phyloP scores from a whole-genome alignment of 176 grass and related monocot species.

The Pharus latifolius region DNA sequence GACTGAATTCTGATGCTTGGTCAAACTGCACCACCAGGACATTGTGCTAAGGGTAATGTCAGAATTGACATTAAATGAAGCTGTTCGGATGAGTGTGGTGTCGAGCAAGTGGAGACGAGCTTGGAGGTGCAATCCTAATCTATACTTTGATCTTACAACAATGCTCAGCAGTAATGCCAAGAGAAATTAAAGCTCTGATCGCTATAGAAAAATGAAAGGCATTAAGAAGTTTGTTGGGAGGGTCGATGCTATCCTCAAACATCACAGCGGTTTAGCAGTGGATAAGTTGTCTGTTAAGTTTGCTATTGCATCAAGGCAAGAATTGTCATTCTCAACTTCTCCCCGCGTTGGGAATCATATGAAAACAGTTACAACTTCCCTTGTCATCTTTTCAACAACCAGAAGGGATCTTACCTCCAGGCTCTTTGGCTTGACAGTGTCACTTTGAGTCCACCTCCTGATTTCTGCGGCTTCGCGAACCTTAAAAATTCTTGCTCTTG shows the following conservation, averaged over 20 bases:
- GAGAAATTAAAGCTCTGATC: not conserved
- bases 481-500: constrained; percentile 3
- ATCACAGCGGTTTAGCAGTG: not conserved
- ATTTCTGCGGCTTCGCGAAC: constrained; percentile 5
- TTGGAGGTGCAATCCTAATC: constrained; percentile 9
- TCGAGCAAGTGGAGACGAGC: not conserved
- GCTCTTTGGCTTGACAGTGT: not conserved
- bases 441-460: not conserved
- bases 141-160: not conserved
- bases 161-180: not conserved
- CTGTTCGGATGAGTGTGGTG: not conserved
- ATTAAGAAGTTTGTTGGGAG: not conserved
- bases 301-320: constrained; percentile 11
- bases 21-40: not conserved
- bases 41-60: not conserved
- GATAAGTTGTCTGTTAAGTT: not conserved
- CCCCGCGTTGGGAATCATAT: not conserved
- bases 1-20: not conserved
- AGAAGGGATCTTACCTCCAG: not conserved
- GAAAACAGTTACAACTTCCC: not conserved
- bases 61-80: constrained; percentile 4
- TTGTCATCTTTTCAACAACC: not conserved
- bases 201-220: not conserved
- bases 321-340: not conserved
- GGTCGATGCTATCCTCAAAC: not conserved